Percentiles rank a stretch among this genome's conserved stretches.
These are phyloP conservation scores for Peniophora sp. DNA, from an alignment of 1,284 basidiomycete genomes.

Conservation along the genomic window DNA sequence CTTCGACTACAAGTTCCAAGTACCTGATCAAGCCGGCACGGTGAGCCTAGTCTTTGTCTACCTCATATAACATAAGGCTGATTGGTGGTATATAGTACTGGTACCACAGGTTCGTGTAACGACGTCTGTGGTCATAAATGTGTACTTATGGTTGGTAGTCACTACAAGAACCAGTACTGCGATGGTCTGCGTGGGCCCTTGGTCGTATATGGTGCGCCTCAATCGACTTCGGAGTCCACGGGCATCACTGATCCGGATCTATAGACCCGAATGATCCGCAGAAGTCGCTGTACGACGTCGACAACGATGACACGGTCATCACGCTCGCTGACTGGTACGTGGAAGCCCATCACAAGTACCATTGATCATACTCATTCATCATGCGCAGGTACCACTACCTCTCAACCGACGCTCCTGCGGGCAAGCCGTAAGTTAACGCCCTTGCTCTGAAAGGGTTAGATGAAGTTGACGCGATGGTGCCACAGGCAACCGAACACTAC, in stretches of 20 bases:
- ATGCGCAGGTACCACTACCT: slow-evolving; percentile 14
- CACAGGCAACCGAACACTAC: slow-evolving; percentile 24
- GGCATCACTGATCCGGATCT: neutral
- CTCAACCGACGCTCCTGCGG: neutral
- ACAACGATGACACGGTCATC: slow-evolving; percentile 32
- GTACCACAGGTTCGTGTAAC: neutral
- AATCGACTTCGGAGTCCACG: no score
- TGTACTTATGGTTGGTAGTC: slow-evolving; percentile 3
- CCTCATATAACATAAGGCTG: neutral
- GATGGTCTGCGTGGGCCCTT: neutral
- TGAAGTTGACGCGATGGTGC: no score
- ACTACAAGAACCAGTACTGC: neutral
- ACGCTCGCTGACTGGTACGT: slow-evolving; percentile 29
- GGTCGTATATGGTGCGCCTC: neutral
- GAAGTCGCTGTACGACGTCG: slow-evolving; percentile 29
- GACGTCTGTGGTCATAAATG: neutral
- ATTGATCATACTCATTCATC: no score
- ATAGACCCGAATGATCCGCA: slow-evolving; percentile 26
- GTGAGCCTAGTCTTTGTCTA: neutral
- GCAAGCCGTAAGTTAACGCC: neutral
- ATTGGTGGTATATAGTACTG: neutral
- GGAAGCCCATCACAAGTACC: no score
- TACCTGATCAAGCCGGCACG: neutral
- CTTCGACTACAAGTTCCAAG: neutral
- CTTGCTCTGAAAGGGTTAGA: no score